phyloP scores from a whole-genome alignment of 2,329 filamentous ascomycete genomes.

The Scedosporium minutisporum region DNA sequence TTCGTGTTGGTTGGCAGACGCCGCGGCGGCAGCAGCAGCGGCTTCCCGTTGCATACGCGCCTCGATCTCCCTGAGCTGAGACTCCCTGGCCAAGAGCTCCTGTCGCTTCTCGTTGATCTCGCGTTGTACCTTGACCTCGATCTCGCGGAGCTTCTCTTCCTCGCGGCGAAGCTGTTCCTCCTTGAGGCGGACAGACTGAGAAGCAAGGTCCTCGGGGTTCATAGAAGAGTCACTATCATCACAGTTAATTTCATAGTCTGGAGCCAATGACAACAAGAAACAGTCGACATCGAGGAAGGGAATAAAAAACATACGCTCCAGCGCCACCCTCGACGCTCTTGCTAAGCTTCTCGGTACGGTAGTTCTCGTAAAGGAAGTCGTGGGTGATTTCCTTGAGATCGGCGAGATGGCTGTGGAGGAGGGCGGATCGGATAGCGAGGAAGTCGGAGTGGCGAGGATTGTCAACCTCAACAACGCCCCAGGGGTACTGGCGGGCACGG shows the following conservation, averaged over 20 bases:
- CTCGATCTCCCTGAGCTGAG: slow-evolving; percentile 97
- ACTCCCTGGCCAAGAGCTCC: slow-evolving; percentile 93
- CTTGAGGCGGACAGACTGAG: slow-evolving; percentile 96
- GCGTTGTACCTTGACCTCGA: slow-evolving; percentile 98
- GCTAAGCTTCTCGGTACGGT: slow-evolving; percentile 99
- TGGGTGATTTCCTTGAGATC: slow-evolving; percentile 99
- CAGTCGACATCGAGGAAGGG: background rate
- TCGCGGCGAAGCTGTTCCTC: slow-evolving; percentile 98
- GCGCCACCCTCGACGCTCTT: slow-evolving; percentile 94
- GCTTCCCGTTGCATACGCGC: slow-evolving; percentile 87
- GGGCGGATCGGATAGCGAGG: slow-evolving; percentile 88
- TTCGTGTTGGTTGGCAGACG: slow-evolving; percentile 30
- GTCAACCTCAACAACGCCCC: slow-evolving; percentile 98
- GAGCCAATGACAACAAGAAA: background rate
- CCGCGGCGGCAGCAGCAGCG: slow-evolving; percentile 39
- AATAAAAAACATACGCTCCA: slow-evolving; percentile 60
- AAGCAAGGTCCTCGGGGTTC: slow-evolving; percentile 95
- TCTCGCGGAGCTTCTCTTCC: slow-evolving; percentile 99
- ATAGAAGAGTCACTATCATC: slow-evolving; percentile 66
- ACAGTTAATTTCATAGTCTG: slow-evolving; percentile 19
- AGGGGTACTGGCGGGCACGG: slow-evolving; percentile 93
- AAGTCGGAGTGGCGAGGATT: slow-evolving; percentile 99
- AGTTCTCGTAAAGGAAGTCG: slow-evolving; percentile 99
- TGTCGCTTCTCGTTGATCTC: slow-evolving; percentile 99
- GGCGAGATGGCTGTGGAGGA: slow-evolving; percentile 94